These are phyloP conservation scores for Climacium dendroides DNA, from an alignment of 225 moss, liverwort and hornwort genomes.

Conservation along the genomic window DNA sequence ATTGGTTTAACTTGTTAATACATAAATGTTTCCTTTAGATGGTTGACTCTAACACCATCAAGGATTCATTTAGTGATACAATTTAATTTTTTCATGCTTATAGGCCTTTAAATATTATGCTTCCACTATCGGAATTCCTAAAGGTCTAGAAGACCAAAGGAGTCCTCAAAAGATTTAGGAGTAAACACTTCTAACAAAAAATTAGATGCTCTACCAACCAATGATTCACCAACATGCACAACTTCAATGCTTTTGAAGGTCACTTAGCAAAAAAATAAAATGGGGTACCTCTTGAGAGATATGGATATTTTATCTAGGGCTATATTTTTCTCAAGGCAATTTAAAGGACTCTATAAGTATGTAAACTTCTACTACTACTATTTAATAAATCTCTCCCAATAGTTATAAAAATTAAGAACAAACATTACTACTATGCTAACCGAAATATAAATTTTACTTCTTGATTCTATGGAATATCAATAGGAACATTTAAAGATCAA, in stretches of 20 bases:
- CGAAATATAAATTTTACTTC: background rate
- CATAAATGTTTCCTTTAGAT: background rate
- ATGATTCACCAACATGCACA: background rate
- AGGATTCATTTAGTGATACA: background rate
- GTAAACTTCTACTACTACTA: background rate
- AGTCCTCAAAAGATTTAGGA: background rate
- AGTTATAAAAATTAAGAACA: background rate
- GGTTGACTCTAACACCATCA: background rate
- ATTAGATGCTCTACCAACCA: background rate
- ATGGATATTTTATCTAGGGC: accelerated
- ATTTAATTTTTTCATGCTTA: background rate
- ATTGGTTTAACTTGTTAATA: background rate
- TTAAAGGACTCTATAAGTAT: background rate
- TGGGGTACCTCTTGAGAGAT: background rate
- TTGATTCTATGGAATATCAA: background rate
- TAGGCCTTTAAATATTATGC: background rate
- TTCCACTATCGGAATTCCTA: background rate
- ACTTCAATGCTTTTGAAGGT: background rate
- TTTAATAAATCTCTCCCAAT: background rate
- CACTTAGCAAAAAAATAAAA: background rate
- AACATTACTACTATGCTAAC: background rate
- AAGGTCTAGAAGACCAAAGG: background rate
- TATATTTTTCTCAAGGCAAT: background rate
- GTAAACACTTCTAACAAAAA: background rate
- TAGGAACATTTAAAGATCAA: background rate